Evolutionary conservation across 2,329 filamentous ascomycete genomes (phyloP), one percentile per base, ranked within the genome.

Genomic region (Botrytis fragariae): DNA sequence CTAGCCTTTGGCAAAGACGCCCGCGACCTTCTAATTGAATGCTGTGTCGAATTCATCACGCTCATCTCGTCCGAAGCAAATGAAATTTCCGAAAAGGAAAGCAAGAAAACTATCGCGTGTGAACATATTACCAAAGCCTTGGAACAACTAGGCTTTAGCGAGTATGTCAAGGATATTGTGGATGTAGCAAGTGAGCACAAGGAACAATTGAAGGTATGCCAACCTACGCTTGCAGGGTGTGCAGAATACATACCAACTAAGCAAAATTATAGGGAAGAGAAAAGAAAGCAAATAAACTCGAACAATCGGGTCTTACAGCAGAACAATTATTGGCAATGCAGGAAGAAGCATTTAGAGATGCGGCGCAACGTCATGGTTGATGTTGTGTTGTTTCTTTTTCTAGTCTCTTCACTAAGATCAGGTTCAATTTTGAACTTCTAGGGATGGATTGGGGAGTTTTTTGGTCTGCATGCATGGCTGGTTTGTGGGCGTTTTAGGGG

Each of bases 1-100:
- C 89, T 97, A 75, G 91, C 93, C 2, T 98, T 98, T 81, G 93
- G 95, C 61, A 98, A 97, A 82, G 96, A 99, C 79, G 95, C 95
- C 20, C 92, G 96, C 74, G 96, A 99, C 81, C 87, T 98, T 4
- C 87, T 99, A 70, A 99, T 99, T 80, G 96, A 98, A 85, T 98
- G 96, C 85, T 99, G 96, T 81, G 95, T 99, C 80, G 96, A 99
- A 83, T 99, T 99, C 83, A 98, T 99, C 83, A 98, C 96, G 29
- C 89, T 99, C 80, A 93, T 99, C 78, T 98, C 95, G n/a, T 97
- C 94, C 65, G 95, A 99, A 85, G 96, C 96, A 75, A 99, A 99
- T 83, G 96, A 99, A 80, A 99, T 99, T 77, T 97, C 95, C 20
- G 96, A 99, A 82, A 97, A 97, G 83, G 96, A 99, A 81, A 94